Conservation (phyloP, 2,329 filamentous ascomycete genomes). For the Leptodontidium sp. region DNA sequence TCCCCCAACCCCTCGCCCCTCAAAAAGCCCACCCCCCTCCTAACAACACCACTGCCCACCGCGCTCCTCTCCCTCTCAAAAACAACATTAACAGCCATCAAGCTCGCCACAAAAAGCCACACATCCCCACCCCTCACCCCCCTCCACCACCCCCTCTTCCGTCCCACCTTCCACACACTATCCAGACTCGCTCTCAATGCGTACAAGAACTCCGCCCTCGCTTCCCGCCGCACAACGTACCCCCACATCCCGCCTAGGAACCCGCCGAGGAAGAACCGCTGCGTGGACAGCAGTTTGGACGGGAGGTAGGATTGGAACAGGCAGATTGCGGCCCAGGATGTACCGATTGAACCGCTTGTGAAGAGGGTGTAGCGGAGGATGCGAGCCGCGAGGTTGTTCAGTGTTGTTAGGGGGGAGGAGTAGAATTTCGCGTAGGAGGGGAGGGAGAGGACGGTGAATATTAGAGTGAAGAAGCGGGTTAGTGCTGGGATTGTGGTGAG, state of each 20-base stretch:
- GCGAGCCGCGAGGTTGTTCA: constrained; percentile 71
- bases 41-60: constrained; percentile 39
- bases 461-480: constrained; percentile 77
- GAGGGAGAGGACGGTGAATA: constrained; percentile 73
- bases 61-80: constrained; percentile 45
- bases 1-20: constrained; percentile 45
- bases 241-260: constrained; percentile 88
- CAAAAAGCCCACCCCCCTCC: constrained; percentile 40
- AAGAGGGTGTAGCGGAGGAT: constrained; percentile 81
- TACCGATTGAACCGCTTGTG: constrained; percentile 82
- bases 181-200: constrained; percentile 81
- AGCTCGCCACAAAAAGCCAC: constrained; percentile 79
- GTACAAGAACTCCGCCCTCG: constrained; percentile 79
- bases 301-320: constrained; percentile 85
- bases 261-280: constrained; percentile 90
- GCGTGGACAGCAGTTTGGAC: constrained; percentile 75
- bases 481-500: constrained; percentile 82
- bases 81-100: constrained; percentile 80
- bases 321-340: constrained; percentile 88
- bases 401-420: constrained; percentile 70
- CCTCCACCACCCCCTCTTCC: constrained; percentile 88
- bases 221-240: constrained; percentile 72
- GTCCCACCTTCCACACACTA: constrained; percentile 90
- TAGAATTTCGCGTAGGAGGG: constrained; percentile 74
- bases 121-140: constrained; percentile 85